A percentile compares a stretch with the other conserved stretches of the same genome.
phyloP scores from a whole-genome alignment of 2,329 filamentous ascomycete genomes.

The Phoma herbarum region DNA sequence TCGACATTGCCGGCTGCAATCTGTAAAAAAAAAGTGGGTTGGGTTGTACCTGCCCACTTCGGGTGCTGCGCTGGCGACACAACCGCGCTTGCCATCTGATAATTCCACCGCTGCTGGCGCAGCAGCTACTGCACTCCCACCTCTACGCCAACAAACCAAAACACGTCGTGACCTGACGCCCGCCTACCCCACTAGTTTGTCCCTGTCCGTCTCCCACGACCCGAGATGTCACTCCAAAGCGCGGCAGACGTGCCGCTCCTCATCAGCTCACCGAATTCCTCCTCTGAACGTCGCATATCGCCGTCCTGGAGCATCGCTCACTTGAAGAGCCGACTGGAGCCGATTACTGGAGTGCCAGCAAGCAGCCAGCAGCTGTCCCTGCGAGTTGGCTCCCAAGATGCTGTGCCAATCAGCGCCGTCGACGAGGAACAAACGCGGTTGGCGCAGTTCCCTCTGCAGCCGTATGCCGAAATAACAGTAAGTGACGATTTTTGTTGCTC shows the following conservation, averaged over 20 bases:
- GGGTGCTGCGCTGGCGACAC: conserved; percentile 15
- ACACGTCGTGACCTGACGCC: conserved; percentile 22
- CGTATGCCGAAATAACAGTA: conserved; percentile 83
- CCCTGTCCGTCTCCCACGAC: conserved; percentile 13
- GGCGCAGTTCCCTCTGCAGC: conserved; percentile 70
- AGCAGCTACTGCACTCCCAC: conserved; percentile 20
- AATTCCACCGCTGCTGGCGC: conserved; percentile 21
- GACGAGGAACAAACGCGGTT: conserved; percentile 77
- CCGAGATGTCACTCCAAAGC: conserved; percentile 46
- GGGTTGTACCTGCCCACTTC: background rate
- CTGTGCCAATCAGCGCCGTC: conserved; percentile 70
- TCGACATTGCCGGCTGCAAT: background rate
- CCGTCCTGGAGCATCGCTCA: conserved; percentile 89
- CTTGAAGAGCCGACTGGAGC: conserved; percentile 87
- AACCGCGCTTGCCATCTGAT: conserved; percentile 8
- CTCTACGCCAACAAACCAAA: conserved; percentile 18
- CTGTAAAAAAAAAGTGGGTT: background rate
- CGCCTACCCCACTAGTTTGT: conserved; percentile 23
- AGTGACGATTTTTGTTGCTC: conserved; percentile 53
- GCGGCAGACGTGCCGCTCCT: conserved; percentile 79
- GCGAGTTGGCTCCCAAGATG: conserved; percentile 69
- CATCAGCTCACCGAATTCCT: conserved; percentile 77
- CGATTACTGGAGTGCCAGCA: conserved; percentile 90
- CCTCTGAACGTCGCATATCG: conserved; percentile 88
- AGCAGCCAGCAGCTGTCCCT: conserved; percentile 78